Conservation (phyloP, 164 flowering plant genomes). For the Chloranthus sessilifolius region DNA sequence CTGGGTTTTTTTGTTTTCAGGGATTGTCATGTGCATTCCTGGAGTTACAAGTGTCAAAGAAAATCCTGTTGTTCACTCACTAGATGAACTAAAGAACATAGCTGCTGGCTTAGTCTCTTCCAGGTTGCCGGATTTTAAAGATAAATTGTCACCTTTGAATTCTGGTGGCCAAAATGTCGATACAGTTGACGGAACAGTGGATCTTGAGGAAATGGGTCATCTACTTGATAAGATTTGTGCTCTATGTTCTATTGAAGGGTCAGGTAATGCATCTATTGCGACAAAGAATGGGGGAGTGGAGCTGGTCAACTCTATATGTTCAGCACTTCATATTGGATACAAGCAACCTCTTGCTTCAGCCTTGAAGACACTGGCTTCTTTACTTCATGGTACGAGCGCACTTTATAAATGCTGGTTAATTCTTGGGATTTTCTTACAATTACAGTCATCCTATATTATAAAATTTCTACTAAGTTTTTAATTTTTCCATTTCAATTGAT, state of each 20-base stretch:
- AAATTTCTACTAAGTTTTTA: too few relatives aligned
- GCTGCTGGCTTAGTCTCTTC: constrained; percentile 9
- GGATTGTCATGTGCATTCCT: constrained; percentile 64
- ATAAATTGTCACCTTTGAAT: constrained; percentile 1
- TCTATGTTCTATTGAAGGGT: constrained; percentile 43
- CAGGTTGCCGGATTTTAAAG: constrained; percentile 2
- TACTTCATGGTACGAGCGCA: constrained; percentile 54
- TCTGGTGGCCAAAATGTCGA: constrained; percentile 5
- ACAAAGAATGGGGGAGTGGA: constrained; percentile 75
- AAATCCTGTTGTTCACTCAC: constrained; percentile 55
- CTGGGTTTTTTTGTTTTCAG: constrained; percentile 23
- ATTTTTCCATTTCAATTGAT: too few relatives aligned
- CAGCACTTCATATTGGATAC: constrained; percentile 28
- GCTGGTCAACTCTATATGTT: constrained; percentile 52
- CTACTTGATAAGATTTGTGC: constrained; percentile 42
- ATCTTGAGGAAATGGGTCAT: constrained; percentile 31
- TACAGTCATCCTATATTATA: too few relatives aligned
- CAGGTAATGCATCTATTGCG: constrained; percentile 62
- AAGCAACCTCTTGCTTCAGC: constrained; percentile 31
- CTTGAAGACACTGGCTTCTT: constrained; percentile 48
- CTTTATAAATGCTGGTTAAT: background rate
- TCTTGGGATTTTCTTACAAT: background rate
- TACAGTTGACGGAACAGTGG: background rate
- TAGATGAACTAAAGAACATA: constrained; percentile 49
- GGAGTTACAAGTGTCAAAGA: constrained; percentile 53